Conservation (phyloP, 2,329 filamentous ascomycete genomes). For the Pyrenochaeta sp. region DNA sequence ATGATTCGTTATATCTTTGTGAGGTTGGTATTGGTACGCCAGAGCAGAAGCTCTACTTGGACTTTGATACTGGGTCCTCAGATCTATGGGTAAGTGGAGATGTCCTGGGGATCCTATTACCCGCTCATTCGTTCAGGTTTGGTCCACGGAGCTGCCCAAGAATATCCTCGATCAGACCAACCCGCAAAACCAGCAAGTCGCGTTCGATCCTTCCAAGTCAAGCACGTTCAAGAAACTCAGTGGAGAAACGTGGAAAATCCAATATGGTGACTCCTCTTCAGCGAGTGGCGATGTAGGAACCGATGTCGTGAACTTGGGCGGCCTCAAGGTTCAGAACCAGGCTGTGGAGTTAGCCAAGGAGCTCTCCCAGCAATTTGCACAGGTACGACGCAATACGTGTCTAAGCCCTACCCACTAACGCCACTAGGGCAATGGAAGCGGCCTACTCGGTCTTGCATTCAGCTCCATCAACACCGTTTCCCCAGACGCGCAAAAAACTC, state of each 20-base stretch:
- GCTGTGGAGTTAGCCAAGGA: slow-evolving; percentile 69
- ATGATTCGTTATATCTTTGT: slow-evolving; percentile 50
- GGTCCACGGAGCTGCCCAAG: slow-evolving; percentile 30
- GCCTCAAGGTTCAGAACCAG: slow-evolving; percentile 65
- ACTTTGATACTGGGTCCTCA: slow-evolving; percentile 74
- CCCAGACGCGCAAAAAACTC: slow-evolving; percentile 60
- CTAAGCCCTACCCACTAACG: not conserved
- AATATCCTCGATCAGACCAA: slow-evolving; percentile 51
- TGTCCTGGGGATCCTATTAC: not conserved
- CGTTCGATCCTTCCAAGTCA: slow-evolving; percentile 55
- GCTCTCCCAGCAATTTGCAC: slow-evolving; percentile 61
- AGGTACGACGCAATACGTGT: not conserved
- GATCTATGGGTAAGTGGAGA: slow-evolving; percentile 63
- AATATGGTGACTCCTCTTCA: slow-evolving; percentile 69
- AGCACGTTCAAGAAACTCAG: slow-evolving; percentile 46
- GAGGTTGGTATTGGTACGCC: slow-evolving; percentile 70
- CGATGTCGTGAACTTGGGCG: slow-evolving; percentile 68
- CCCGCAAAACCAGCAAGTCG: slow-evolving; percentile 64
- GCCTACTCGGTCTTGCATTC: slow-evolving; percentile 67
- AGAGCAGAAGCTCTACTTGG: slow-evolving; percentile 62
- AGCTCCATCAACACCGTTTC: slow-evolving; percentile 65
- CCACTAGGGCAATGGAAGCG: slow-evolving; percentile 61
- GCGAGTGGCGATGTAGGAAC: slow-evolving; percentile 70
- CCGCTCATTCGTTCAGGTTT: slow-evolving; percentile 20
- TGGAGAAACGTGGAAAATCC: slow-evolving; percentile 65